These are phyloP conservation scores for Cajanus cajan DNA, from an alignment of 306 rosid genomes.

Conservation along the genomic window DNA sequence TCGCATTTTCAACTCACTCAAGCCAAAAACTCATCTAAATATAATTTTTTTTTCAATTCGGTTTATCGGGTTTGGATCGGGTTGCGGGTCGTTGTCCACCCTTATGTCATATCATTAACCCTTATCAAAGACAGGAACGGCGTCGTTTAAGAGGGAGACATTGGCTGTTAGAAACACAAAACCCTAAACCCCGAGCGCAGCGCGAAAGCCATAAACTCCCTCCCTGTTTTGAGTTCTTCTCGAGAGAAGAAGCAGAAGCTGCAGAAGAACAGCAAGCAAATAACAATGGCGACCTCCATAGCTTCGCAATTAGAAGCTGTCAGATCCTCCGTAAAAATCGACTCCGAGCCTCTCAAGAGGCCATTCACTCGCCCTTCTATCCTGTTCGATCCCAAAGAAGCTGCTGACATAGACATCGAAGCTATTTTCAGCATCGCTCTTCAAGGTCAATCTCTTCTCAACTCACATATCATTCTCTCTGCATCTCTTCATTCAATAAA, in stretches of 20 bases:
- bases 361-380: constrained; percentile 86
- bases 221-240: no score
- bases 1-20: no score
- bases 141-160: not conserved
- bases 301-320: constrained; percentile 65
- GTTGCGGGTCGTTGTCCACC: no score
- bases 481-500: not conserved
- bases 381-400: constrained; percentile 73
- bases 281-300: constrained; percentile 66
- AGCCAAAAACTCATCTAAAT: no score
- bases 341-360: constrained; percentile 55
- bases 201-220: not conserved
- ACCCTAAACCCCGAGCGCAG: constrained; percentile 26
- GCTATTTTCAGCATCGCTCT: constrained; percentile 52
- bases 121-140: not conserved
- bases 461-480: not conserved
- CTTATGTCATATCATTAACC: no score
- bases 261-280: not conserved
- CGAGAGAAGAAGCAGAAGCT: not conserved
- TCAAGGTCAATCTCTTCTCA: constrained; percentile 45
- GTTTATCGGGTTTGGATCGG: no score
- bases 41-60: no score
- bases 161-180: constrained; percentile 6
- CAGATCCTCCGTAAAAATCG: constrained; percentile 47
- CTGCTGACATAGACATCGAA: constrained; percentile 71